These are phyloP conservation scores for Tolypocladium nubicola DNA, from an alignment of 2,329 filamentous ascomycete genomes.

Conservation along the genomic window DNA sequence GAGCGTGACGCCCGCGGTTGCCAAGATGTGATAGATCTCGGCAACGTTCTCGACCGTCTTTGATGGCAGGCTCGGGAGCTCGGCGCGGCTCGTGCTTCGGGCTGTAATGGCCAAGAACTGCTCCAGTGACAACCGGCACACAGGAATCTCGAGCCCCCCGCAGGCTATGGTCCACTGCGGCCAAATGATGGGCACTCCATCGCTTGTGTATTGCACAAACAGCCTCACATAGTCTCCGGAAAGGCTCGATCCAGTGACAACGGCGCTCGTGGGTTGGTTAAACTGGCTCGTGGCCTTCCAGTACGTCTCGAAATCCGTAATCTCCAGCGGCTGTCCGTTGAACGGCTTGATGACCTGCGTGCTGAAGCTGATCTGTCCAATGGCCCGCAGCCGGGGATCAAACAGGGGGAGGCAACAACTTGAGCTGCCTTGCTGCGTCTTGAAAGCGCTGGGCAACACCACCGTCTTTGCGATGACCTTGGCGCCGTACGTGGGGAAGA, in stretches of 20 bases:
- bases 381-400: conserved; percentile 80
- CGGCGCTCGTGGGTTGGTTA: conserved; percentile 66
- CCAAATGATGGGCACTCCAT: conserved; percentile 79
- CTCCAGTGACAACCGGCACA: conserved; percentile 65
- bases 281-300: conserved; percentile 97
- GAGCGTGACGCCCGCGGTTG: conserved; percentile 68
- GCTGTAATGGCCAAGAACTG: conserved; percentile 53
- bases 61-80: conserved; percentile 30
- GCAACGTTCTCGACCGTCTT: conserved; percentile 46
- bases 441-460: conserved; percentile 79
- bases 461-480: conserved; percentile 96
- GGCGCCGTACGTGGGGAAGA: conserved; percentile 93
- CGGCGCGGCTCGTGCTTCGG: conserved; percentile 27
- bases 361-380: conserved; percentile 88
- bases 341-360: conserved; percentile 97
- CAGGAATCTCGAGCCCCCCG: conserved; percentile 67
- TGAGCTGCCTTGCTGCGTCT: conserved; percentile 60
- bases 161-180: conserved; percentile 73
- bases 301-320: conserved; percentile 96
- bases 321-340: conserved; percentile 81
- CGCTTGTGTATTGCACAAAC: conserved; percentile 84
- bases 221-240: conserved; percentile 91
- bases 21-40: conserved; percentile 61
- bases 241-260: conserved; percentile 90
- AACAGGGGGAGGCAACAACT: conserved; percentile 82